These are phyloP conservation scores for Babesia ovata DNA, from an alignment of 169 alveolate genomes.

Conservation along the genomic window DNA sequence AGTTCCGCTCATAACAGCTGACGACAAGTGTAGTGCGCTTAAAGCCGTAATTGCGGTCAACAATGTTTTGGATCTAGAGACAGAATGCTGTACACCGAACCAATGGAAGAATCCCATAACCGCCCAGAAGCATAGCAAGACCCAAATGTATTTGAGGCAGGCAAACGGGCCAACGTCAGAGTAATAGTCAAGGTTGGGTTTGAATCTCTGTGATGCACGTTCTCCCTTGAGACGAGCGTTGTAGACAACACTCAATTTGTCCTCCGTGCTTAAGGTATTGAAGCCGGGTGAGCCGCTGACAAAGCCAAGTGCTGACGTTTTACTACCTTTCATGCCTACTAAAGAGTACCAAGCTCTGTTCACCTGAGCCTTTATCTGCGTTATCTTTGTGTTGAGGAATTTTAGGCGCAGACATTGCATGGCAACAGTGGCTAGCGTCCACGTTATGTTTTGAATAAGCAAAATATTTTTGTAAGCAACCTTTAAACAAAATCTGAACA, in stretches of 20 bases:
- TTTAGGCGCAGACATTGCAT: background rate
- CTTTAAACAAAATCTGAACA: background rate
- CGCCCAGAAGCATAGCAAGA: background rate
- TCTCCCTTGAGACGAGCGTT: background rate
- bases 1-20: conserved; percentile 13
- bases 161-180: background rate
- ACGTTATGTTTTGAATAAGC: background rate
- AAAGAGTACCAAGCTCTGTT: background rate
- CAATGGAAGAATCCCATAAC: conserved; percentile 10
- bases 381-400: background rate
- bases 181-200: background rate
- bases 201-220: background rate
- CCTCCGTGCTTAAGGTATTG: background rate
- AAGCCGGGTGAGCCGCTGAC: background rate
- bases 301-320: background rate
- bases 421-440: background rate
- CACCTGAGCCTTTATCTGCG: background rate
- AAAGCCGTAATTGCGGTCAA: conserved; percentile 3
- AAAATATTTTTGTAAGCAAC: background rate
- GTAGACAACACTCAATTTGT: background rate
- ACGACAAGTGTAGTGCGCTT: conserved; percentile 8
- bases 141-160: conserved; percentile 24
- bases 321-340: background rate
- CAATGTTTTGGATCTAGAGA: background rate
- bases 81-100: conserved; percentile 10